Percentiles rank a stretch among this genome's conserved stretches.
These are phyloP conservation scores for Leptographium galeiforme DNA, from an alignment of 2,329 filamentous ascomycete genomes.

Conservation along the genomic window DNA sequence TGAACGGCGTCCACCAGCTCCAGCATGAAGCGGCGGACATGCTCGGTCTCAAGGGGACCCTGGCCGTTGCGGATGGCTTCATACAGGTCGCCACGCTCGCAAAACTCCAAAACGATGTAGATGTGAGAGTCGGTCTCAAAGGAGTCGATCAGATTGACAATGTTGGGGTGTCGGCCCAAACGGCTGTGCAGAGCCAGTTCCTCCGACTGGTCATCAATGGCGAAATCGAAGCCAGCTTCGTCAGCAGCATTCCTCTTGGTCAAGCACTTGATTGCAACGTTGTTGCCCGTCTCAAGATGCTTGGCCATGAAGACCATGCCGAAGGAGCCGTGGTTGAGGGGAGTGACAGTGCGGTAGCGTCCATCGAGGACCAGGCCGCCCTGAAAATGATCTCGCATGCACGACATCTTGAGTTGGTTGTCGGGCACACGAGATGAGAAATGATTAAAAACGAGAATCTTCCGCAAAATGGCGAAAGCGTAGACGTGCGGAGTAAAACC, in stretches of 20 bases:
- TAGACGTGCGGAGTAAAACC: background rate
- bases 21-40: slow-evolving; percentile 95
- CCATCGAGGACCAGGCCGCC: slow-evolving; percentile 71
- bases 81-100: slow-evolving; percentile 88
- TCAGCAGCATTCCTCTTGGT: slow-evolving; percentile 62
- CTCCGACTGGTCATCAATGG: slow-evolving; percentile 71
- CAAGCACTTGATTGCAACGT: slow-evolving; percentile 91
- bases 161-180: slow-evolving; percentile 71
- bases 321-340: slow-evolving; percentile 96
- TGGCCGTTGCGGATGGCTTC: slow-evolving; percentile 85
- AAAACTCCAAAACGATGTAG: slow-evolving; percentile 92
- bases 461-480: slow-evolving; percentile 7
- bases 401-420: slow-evolving; percentile 48
- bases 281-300: slow-evolving; percentile 61
- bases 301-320: slow-evolving; percentile 94
- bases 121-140: slow-evolving; percentile 87
- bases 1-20: slow-evolving; percentile 81
- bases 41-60: slow-evolving; percentile 85
- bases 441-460: slow-evolving; percentile 11
- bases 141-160: slow-evolving; percentile 81
- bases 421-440: background rate
- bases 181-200: slow-evolving; percentile 68
- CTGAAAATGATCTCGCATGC: slow-evolving; percentile 71
- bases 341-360: slow-evolving; percentile 81
- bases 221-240: slow-evolving; percentile 48